Evolutionary conservation across 257 asterid genomes (phyloP).

Genomic region (Scutellaria baicalensis): DNA sequence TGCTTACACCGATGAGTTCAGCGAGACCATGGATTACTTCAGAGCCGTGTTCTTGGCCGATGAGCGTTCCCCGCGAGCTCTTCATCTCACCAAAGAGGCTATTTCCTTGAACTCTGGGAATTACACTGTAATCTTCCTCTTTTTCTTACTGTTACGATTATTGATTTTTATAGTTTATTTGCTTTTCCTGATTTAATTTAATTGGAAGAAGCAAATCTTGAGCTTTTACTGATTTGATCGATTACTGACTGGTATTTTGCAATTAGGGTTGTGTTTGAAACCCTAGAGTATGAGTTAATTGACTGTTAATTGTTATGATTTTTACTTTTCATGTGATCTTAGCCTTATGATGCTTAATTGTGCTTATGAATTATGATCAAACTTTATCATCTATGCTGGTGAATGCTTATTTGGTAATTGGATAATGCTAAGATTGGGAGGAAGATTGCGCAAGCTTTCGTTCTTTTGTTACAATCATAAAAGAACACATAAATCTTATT

Average conservation of each 20-base stretch:
- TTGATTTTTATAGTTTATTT: background rate
- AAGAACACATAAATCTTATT: background rate
- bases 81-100: constrained; percentile 68
- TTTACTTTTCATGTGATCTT: no score
- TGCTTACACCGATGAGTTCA: constrained; percentile 66
- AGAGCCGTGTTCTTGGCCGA: constrained; percentile 80
- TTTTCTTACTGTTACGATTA: background rate
- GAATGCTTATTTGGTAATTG: background rate
- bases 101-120: constrained; percentile 73
- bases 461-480: no score
- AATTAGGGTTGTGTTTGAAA: background rate
- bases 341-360: background rate
- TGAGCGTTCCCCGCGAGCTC: constrained; percentile 79
- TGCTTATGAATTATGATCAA: background rate
- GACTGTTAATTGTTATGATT: background rate
- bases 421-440: background rate
- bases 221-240: background rate
- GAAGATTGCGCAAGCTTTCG: background rate
- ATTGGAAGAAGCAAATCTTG: background rate
- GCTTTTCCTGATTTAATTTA: background rate
- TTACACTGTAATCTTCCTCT: constrained; percentile 52
- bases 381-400: background rate
- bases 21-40: constrained; percentile 82
- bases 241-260: no score
- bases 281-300: background rate